phyloP scores from a whole-genome alignment of 352 stramenopile genomes.

The Pythium dissotocum region DNA sequence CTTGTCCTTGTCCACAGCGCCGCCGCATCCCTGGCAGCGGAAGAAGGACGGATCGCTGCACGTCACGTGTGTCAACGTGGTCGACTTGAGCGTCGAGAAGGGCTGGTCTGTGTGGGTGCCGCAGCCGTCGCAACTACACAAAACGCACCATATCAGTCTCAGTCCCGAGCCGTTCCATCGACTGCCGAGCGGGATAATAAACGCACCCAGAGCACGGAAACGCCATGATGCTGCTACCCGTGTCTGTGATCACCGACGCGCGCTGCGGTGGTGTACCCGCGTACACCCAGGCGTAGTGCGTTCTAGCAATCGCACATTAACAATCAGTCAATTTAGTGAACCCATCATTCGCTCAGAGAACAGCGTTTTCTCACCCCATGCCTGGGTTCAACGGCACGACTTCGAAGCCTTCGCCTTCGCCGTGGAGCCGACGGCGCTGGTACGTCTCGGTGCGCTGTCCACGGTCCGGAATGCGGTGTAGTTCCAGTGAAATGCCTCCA shows the following conservation, averaged over 20 bases:
- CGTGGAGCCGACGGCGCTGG: slow-evolving; percentile 39
- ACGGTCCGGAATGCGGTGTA: slow-evolving; percentile 21
- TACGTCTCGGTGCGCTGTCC: slow-evolving; percentile 41
- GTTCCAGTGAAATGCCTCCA: slow-evolving; percentile 18
- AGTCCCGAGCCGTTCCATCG: no score
- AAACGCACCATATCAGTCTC: background rate
- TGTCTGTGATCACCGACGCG: slow-evolving; percentile 84
- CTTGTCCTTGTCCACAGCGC: slow-evolving; percentile 21
- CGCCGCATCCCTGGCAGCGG: slow-evolving; percentile 51
- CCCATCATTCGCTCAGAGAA: background rate
- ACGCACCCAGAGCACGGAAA: slow-evolving; percentile 74
- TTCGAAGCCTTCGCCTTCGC: slow-evolving; percentile 45
- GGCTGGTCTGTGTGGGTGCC: slow-evolving; percentile 74
- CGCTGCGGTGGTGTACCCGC: slow-evolving; percentile 75
- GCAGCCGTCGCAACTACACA: slow-evolving; percentile 53
- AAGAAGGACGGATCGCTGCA: slow-evolving; percentile 56
- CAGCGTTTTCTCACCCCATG: slow-evolving; percentile 41
- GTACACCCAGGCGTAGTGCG: slow-evolving; percentile 87
- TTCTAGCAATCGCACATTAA: slow-evolving; percentile 36
- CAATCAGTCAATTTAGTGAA: background rate
- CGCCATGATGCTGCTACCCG: slow-evolving; percentile 73
- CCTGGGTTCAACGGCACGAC: slow-evolving; percentile 65
- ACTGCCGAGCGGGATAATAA: no score
- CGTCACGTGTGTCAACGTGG: slow-evolving; percentile 68
- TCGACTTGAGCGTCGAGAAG: slow-evolving; percentile 62